Percentiles rank a stretch among this genome's conserved stretches.
Evolutionary conservation across 805 yeast species (phyloP).

Genomic region (Starmerella apicola): DNA sequence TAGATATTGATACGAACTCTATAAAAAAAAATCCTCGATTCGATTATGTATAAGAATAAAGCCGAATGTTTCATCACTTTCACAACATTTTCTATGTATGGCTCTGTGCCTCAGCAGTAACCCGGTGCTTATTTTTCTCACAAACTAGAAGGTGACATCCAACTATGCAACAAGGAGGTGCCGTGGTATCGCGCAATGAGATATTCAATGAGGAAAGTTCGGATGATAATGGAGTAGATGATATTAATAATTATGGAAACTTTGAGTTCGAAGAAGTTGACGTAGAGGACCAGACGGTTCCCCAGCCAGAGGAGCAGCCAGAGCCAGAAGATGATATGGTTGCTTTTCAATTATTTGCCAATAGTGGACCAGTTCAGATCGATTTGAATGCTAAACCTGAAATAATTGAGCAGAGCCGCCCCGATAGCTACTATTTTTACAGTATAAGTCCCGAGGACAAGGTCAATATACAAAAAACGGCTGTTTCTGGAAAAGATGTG

Average conservation of each 20-base stretch:
- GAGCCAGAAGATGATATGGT: background rate
- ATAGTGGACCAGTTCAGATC: conserved; percentile 6
- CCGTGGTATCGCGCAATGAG: conserved; percentile 15
- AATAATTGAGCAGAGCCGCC: conserved; percentile 8
- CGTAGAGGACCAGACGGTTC: background rate
- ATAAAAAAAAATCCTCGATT: no score
- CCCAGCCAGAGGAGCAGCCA: conserved; percentile 1
- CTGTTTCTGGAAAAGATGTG: conserved; percentile 15
- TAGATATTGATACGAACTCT: no score
- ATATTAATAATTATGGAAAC: background rate
- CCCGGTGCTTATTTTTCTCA: no score
- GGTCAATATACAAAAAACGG: conserved; percentile 3
- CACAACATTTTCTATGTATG: no score
- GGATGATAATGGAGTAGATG: background rate
- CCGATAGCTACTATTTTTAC: conserved; percentile 13
- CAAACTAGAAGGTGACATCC: no score
- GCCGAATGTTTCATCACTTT: no score
- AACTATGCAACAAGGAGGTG: no score
- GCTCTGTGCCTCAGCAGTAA: no score
- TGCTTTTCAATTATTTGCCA: conserved; percentile 18
- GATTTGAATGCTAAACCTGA: conserved; percentile 7
- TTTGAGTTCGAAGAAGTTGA: conserved; percentile 9
- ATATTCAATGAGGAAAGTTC: conserved; percentile 4
- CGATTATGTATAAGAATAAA: no score
- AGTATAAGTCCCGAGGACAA: conserved; percentile 1